Conservation (phyloP, 2,329 filamentous ascomycete genomes). For the Sporothrix euskadiensis region DNA sequence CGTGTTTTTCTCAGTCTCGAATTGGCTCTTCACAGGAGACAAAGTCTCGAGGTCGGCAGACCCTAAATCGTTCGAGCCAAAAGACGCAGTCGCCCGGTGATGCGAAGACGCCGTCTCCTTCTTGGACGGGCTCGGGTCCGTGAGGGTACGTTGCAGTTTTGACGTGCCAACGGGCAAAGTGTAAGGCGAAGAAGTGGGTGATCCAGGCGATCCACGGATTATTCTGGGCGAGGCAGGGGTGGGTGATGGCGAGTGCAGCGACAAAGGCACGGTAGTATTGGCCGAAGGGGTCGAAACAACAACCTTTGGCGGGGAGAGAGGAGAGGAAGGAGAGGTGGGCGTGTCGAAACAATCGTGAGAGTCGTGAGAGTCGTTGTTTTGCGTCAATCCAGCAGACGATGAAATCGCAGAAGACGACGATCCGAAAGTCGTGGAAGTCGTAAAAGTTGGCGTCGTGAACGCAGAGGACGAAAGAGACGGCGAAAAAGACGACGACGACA, state of each 20-base stretch:
- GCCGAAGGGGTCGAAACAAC: conserved; percentile 25
- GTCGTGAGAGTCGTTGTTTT: conserved; percentile 36
- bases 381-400: conserved; percentile 24
- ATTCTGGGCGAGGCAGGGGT: conserved; percentile 8
- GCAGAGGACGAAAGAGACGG: background rate
- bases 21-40: conserved; percentile 39
- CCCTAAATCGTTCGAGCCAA: conserved; percentile 42
- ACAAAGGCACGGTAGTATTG: conserved; percentile 29
- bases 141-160: conserved; percentile 36
- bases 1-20: conserved; percentile 34
- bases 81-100: conserved; percentile 45
- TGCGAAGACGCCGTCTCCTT: conserved; percentile 39
- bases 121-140: conserved; percentile 36
- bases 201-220: background rate
- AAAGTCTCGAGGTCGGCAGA: conserved; percentile 38
- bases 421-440: background rate
- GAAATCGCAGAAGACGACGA: conserved; percentile 3
- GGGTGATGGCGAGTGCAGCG: conserved; percentile 18
- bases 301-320: conserved; percentile 33
- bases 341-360: conserved; percentile 31
- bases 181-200: conserved; percentile 7
- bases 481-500: conserved; percentile 11
- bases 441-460: background rate
- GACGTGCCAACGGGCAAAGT: conserved; percentile 14
- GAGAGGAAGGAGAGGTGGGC: background rate